These are phyloP conservation scores for Phytophthora multivora DNA, from an alignment of 352 stramenopile species.

Conservation along the genomic window DNA sequence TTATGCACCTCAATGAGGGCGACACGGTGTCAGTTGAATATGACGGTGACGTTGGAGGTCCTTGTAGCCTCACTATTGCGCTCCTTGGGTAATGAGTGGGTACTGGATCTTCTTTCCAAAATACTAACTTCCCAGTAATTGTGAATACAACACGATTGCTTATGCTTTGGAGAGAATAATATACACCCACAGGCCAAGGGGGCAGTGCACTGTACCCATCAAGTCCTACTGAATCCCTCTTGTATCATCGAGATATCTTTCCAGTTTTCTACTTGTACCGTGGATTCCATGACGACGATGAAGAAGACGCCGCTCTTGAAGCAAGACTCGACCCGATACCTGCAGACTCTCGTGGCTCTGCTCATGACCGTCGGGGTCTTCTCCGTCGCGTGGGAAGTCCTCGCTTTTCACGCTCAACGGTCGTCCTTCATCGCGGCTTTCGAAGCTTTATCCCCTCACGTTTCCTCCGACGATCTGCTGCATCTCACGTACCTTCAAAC, in stretches of 20 bases:
- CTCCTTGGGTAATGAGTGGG: no score
- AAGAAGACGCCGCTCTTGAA: conserved; percentile 7
- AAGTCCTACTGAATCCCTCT: no score
- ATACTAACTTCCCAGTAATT: no score
- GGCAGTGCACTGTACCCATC: no score
- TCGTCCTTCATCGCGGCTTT: conserved; percentile 22
- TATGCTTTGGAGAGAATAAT: no score
- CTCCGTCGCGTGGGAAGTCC: conserved; percentile 27
- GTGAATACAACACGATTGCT: no score
- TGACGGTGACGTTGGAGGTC: no score
- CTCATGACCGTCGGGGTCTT: conserved; percentile 19
- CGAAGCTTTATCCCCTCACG: conserved; percentile 5
- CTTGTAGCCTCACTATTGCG: no score
- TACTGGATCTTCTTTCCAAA: no score
- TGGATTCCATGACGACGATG: not conserved
- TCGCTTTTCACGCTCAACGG: conserved; percentile 15
- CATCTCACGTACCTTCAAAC: conserved; percentile 41
- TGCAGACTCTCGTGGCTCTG: conserved; percentile 22
- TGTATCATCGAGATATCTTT: not conserved
- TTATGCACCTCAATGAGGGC: no score
- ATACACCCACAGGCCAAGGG: no score
- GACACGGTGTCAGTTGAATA: no score
- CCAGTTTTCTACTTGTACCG: not conserved
- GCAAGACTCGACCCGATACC: conserved; percentile 16
- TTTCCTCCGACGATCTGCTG: conserved; percentile 41